A percentile compares a stretch with the other conserved stretches of the same genome.
Conservation (phyloP, 2,329 filamentous ascomycete species). For the Trematosphaeria pertusa region DNA sequence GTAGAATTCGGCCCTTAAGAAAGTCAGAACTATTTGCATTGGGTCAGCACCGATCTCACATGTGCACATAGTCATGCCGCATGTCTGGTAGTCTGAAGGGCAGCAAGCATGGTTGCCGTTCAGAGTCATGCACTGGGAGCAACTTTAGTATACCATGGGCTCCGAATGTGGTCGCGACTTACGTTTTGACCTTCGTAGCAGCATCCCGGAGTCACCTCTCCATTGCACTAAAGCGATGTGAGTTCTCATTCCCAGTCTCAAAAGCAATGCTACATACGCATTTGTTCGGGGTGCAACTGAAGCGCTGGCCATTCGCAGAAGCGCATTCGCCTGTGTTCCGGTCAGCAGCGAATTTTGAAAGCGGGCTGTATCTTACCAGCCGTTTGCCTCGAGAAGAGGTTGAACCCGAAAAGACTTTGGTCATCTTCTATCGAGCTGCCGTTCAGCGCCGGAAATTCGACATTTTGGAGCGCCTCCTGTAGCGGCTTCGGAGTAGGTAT, state of each 20-base stretch:
- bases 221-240: neutral
- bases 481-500: neutral
- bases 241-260: neutral
- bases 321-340: neutral
- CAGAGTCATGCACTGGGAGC: neutral
- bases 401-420: neutral
- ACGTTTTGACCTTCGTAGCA: conserved; percentile 1
- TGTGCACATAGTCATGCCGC: conserved; percentile 6
- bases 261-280: neutral
- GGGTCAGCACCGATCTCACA: neutral
- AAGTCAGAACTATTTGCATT: no score
- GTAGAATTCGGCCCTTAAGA: neutral
- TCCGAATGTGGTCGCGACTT: neutral
- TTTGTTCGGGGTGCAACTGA: neutral
- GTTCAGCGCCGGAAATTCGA: neutral
- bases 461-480: neutral
- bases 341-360: neutral
- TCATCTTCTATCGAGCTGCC: neutral
- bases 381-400: neutral
- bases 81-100: neutral
- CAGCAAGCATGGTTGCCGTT: conserved; percentile 4
- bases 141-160: no score
- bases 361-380: neutral
- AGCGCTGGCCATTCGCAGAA: neutral
- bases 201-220: neutral